These are phyloP conservation scores for Boechera stricta DNA, from an alignment of 345 rosid genomes.

Conservation along the genomic window DNA sequence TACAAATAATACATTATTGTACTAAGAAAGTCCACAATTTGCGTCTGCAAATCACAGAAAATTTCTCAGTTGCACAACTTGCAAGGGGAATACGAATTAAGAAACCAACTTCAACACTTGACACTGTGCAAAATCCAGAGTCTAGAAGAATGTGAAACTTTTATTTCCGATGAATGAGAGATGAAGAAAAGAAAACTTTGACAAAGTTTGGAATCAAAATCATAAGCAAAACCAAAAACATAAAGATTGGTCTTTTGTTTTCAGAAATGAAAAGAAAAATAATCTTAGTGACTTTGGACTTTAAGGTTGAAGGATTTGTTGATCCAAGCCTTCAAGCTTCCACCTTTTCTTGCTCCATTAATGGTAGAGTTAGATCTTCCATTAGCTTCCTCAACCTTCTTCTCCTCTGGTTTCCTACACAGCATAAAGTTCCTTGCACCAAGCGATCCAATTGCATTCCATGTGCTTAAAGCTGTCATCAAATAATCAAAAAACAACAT, in stretches of 20 bases:
- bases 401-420: slow-evolving; percentile 79
- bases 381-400: slow-evolving; percentile 45
- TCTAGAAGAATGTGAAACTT: background rate
- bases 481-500: slow-evolving; percentile 7
- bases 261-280: background rate
- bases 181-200: background rate
- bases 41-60: background rate
- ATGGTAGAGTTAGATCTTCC: slow-evolving; percentile 47
- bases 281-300: slow-evolving; percentile 61
- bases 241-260: background rate
- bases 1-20: background rate
- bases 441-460: slow-evolving; percentile 79
- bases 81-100: background rate
- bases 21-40: slow-evolving; percentile 6
- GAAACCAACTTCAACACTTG: background rate
- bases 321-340: slow-evolving; percentile 91
- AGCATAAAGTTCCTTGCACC: slow-evolving; percentile 86
- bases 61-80: slow-evolving; percentile 10
- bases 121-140: background rate
- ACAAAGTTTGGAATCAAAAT: slow-evolving; percentile 28
- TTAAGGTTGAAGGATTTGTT: slow-evolving; percentile 83
- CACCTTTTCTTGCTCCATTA: slow-evolving; percentile 53
- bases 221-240: background rate
- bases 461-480: slow-evolving; percentile 70
- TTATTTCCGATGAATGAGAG: slow-evolving; percentile 27